A percentile compares a stretch with the other conserved stretches of the same genome.
These are phyloP conservation scores for Lyophyllum semitale DNA, from an alignment of 768 basidiomycete genomes.

Conservation along the genomic window DNA sequence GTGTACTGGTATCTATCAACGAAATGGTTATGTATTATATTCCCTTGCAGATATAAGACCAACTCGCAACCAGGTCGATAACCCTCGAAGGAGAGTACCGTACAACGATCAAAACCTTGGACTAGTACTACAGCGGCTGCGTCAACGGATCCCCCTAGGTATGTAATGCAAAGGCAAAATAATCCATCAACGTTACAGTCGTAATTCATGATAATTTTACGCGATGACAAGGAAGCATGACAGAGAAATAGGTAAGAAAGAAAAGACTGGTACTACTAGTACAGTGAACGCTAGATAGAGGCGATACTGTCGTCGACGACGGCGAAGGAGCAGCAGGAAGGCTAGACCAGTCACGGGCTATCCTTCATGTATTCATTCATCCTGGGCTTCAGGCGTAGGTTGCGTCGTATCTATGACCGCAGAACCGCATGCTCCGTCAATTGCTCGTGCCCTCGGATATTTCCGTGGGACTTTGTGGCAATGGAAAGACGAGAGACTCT, in stretches of 20 bases:
- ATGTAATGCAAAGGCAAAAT: neutral
- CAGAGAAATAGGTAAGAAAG: neutral
- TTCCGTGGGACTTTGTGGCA: neutral
- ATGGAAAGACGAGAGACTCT: neutral
- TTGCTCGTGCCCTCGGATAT: neutral
- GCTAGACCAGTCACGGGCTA: constrained; percentile 8
- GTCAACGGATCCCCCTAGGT: too few species aligned
- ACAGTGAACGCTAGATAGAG: constrained; percentile 2
- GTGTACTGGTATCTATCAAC: too few species aligned
- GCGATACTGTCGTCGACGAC: constrained; percentile 5
- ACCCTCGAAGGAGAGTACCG: too few species aligned
- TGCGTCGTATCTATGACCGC: neutral
- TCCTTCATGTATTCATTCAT: constrained; percentile 1
- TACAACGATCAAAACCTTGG: too few species aligned
- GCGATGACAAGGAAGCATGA: neutral
- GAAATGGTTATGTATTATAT: too few species aligned
- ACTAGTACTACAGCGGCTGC: too few species aligned
- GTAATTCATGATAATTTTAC: neutral
- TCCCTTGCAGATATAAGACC: too few species aligned
- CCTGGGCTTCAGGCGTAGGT: constrained; percentile 2
- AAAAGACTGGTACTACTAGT: neutral
- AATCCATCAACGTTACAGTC: neutral
- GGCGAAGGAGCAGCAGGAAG: constrained; percentile 6
- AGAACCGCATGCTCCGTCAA: constrained; percentile 2
- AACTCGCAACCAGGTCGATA: too few species aligned